Evolutionary conservation across 305 asterid genomes (phyloP).

Genomic region (Ilex paraguariensis): DNA sequence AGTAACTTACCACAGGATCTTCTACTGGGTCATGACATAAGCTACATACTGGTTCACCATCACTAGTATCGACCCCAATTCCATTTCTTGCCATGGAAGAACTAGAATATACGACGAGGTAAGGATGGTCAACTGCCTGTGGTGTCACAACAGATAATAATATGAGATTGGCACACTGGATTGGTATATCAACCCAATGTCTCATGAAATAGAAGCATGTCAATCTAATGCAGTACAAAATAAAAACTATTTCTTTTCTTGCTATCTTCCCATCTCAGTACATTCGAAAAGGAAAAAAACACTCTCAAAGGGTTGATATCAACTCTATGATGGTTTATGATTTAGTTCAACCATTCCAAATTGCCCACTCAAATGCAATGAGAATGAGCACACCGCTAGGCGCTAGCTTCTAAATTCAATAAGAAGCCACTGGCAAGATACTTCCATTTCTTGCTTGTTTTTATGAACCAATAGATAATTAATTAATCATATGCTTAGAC

Average conservation of each 20-base stretch:
- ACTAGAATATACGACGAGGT: slow-evolving; percentile 84
- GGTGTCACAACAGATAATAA: slow-evolving; percentile 13
- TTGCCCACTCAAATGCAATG: too few species aligned
- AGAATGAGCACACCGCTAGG: too few species aligned
- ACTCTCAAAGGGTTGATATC: too few species aligned
- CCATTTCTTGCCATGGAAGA: slow-evolving; percentile 57
- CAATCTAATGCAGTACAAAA: not conserved
- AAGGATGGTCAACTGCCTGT: slow-evolving; percentile 98
- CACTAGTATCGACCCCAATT: slow-evolving; percentile 35
- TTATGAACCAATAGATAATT: not conserved
- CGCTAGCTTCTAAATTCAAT: too few species aligned
- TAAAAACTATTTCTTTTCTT: not conserved
- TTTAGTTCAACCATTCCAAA: too few species aligned
- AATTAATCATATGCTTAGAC: not conserved
- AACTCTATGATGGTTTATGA: too few species aligned
- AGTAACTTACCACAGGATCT: slow-evolving; percentile 66
- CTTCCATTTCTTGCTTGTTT: not conserved
- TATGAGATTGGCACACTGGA: slow-evolving; percentile 4
- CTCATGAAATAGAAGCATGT: not conserved
- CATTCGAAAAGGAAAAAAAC: too few species aligned
- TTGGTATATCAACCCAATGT: too few species aligned
- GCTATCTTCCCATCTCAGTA: not conserved
- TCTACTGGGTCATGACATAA: slow-evolving; percentile 69
- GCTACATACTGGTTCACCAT: slow-evolving; percentile 46
- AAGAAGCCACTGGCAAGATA: not conserved